phyloP scores from a whole-genome alignment of 352 stramenopile genomes.

The Poterioochromonas sp. region DNA sequence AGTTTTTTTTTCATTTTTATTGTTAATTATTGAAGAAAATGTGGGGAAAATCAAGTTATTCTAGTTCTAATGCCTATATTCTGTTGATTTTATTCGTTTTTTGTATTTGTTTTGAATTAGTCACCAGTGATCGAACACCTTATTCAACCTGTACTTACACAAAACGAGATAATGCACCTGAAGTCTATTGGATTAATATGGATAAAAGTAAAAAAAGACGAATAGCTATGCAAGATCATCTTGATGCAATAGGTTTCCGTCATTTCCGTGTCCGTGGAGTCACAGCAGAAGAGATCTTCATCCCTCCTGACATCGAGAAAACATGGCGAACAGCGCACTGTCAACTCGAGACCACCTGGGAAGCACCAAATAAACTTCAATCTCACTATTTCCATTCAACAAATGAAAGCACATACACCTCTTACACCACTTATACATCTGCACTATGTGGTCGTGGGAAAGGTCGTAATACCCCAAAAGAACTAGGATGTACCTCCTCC shows the following conservation, averaged over 20 bases:
- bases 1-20: no score
- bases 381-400: not conserved
- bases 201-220: conserved; percentile 16
- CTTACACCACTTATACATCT: conserved; percentile 4
- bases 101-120: no score
- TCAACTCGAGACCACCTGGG: not conserved
- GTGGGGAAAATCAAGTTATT: no score
- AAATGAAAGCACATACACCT: not conserved
- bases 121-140: no score
- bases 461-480: conserved; percentile 30
- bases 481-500: conserved; percentile 24
- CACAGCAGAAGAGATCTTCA: conserved; percentile 22
- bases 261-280: conserved; percentile 11
- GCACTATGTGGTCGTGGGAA: conserved; percentile 27
- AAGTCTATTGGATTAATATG: conserved; percentile 34
- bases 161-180: conserved; percentile 14
- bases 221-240: conserved; percentile 20
- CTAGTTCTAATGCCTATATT: no score
- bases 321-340: conserved; percentile 25
- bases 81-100: no score
- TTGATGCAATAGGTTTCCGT: conserved; percentile 5
- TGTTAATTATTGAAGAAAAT: no score
- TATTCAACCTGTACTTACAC: no score
- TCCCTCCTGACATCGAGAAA: conserved; percentile 14
- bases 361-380: not conserved